Evolutionary conservation across 495 filamentous ascomycete species (phyloP).

Genomic region (Rhizodiscina lignyota): DNA sequence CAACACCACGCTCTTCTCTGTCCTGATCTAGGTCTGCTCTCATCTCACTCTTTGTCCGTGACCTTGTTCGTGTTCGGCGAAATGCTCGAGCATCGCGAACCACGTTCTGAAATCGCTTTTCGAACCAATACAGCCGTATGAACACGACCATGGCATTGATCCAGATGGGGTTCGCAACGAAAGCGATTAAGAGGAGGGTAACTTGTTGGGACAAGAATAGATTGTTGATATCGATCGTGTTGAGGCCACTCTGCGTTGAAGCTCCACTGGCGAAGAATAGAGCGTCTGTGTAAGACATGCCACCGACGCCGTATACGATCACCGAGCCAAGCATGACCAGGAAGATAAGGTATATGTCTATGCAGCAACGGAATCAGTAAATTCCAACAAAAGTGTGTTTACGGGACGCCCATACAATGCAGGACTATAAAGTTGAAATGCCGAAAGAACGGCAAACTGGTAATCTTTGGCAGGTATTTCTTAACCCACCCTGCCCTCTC

Average conservation of each 20-base stretch:
- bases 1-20: conserved; percentile 47
- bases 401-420: conserved; percentile 6
- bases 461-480: too few relatives aligned
- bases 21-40: conserved; percentile 14
- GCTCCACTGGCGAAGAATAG: conserved; percentile 69
- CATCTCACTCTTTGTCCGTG: conserved; percentile 34
- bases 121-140: conserved; percentile 90
- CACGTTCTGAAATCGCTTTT: conserved; percentile 76
- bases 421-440: conserved; percentile 2
- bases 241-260: conserved; percentile 82
- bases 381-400: neutral
- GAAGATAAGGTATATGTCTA: conserved; percentile 65
- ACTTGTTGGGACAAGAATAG: conserved; percentile 63
- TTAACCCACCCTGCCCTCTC: too few relatives aligned
- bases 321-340: conserved; percentile 56
- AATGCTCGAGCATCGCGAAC: conserved; percentile 39
- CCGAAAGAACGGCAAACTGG: neutral
- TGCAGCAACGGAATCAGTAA: neutral
- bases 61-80: conserved; percentile 38
- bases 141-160: conserved; percentile 82
- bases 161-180: conserved; percentile 59
- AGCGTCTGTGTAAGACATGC: conserved; percentile 70
- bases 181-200: conserved; percentile 29
- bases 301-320: conserved; percentile 46
- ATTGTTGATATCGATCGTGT: conserved; percentile 64